Evolutionary conservation across 2,329 filamentous ascomycete genomes (phyloP).

Genomic region (Cladosporium sp.): DNA sequence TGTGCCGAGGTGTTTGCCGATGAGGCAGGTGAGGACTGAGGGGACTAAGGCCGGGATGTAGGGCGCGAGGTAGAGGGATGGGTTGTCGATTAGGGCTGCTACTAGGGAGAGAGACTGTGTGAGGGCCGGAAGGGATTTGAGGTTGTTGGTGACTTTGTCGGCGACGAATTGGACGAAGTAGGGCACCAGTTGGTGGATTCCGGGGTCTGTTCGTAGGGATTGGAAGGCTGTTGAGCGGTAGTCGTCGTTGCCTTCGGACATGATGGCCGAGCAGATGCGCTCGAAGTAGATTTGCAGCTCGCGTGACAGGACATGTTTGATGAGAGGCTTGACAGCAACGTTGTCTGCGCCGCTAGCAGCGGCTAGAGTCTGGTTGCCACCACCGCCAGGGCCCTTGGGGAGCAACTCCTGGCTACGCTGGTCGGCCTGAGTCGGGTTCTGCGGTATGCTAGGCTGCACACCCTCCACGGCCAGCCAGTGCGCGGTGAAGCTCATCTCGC

Average conservation of each 20-base stretch:
- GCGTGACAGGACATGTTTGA: constrained; percentile 95
- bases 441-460: constrained; percentile 92
- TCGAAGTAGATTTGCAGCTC: constrained; percentile 97
- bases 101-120: constrained; percentile 91
- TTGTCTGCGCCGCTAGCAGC: constrained; percentile 82
- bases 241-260: constrained; percentile 85
- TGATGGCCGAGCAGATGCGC: constrained; percentile 83
- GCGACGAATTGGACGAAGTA: constrained; percentile 97
- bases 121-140: constrained; percentile 86
- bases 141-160: constrained; percentile 90
- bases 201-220: constrained; percentile 83
- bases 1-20: constrained; percentile 76
- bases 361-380: constrained; percentile 80
- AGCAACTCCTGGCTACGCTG: constrained; percentile 80
- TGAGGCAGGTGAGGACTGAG: constrained; percentile 85
- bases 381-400: constrained; percentile 78
- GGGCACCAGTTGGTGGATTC: constrained; percentile 89
- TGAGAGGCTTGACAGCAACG: constrained; percentile 79
- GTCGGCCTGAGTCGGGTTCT: constrained; percentile 80
- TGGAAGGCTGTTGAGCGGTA: constrained; percentile 82
- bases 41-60: constrained; percentile 74
- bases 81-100: constrained; percentile 79
- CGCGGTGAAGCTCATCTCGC: constrained; percentile 89
- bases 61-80: constrained; percentile 71
- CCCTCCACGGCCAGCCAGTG: constrained; percentile 98